Base-by-base conservation (phyloP, 257 asterid genomes). In the Perilla frutescens region DNA sequence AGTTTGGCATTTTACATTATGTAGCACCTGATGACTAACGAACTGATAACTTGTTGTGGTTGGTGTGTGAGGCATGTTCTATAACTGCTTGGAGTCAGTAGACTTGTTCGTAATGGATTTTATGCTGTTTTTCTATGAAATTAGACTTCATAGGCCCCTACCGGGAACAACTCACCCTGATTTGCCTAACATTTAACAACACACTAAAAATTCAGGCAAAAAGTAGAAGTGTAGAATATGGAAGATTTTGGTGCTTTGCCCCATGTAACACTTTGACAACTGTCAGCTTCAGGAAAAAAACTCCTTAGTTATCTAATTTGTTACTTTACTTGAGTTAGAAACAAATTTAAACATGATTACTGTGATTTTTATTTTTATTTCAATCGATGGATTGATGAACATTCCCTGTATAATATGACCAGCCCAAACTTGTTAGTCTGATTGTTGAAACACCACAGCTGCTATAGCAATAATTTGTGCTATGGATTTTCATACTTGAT, bases 1-100 rank as follows among this genome's bases (percentile, higher is more conserved):
- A 41, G 67, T 64, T 14, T 70, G 57, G 70, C 31, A 26, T 20
- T n/a, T 53, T 20, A 63, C 29, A 39, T 68, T 60, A 48, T 39
- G 47, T 56, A 49, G 65, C 49, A 64, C 40, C 45, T 32, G 54
- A 20, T 56, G 81, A 39, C 53, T 55, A 39, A 45, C 1, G 31
- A 29, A 31, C 53, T 65, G 51, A 50, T 59, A 40, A 57, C 56
- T 48, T 49, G 20, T 49, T 39, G 43, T 72, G 64, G 34, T 65
- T 71, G 14, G 74, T 72, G 78, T 78, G 68, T 54, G 56, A 34
- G 77, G 73, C 68, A 10, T 63, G 13, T 61, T 69, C 67, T 6
- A 37, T 45, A 36, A n/a, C 57, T 71, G 59, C 36, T 15, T n/a
- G 41, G 55, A 9, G 55, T 43, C 41, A 63, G 26, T 31, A 44